phyloP scores from a whole-genome alignment of 2,329 filamentous ascomycete genomes.

The Sclerotinia trifoliorum region DNA sequence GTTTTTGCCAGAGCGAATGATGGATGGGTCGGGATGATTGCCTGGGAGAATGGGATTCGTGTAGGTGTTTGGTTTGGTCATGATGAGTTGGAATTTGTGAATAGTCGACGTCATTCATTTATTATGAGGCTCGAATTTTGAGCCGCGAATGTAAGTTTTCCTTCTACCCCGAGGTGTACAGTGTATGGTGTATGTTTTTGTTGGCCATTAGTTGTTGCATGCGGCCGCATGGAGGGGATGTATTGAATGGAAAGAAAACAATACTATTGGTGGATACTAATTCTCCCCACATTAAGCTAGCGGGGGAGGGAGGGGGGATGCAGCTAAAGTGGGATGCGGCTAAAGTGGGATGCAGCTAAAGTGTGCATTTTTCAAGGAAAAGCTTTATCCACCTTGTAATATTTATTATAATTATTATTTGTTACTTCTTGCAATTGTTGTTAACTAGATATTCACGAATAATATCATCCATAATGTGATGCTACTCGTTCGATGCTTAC shows the following conservation, averaged over 20 bases:
- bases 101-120: neutral
- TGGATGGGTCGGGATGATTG: slow-evolving; percentile 44
- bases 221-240: neutral
- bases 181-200: neutral
- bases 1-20: slow-evolving; percentile 7
- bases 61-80: slow-evolving; percentile 38
- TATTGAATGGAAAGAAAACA: neutral
- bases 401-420: too few relatives aligned
- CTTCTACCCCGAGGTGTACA: too few relatives aligned
- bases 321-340: neutral
- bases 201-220: neutral
- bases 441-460: neutral
- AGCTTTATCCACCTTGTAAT: neutral
- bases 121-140: neutral
- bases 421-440: too few relatives aligned
- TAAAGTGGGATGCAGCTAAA: neutral
- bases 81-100: neutral
- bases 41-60: slow-evolving; percentile 47
- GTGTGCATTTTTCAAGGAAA: neutral
- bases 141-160: neutral
- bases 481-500: neutral
- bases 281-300: neutral
- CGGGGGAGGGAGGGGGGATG: neutral
- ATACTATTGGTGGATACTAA: slow-evolving; percentile 13
- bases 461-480: neutral